Evolutionary conservation across 306 rosid species (phyloP).

Genomic region (Acacia confusa): DNA sequence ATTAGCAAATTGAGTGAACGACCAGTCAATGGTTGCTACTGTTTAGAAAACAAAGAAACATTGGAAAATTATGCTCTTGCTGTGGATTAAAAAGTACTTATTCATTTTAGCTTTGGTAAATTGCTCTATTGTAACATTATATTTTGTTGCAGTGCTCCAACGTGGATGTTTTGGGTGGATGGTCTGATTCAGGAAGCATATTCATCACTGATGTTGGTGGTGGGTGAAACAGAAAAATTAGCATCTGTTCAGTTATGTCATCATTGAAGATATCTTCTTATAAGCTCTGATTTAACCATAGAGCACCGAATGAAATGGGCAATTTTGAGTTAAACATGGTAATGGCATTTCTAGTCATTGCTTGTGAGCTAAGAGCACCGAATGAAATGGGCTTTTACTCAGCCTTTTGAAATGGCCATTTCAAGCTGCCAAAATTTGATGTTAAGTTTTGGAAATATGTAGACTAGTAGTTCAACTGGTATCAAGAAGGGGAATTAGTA

Average conservation of each 20-base stretch:
- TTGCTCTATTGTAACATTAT: slow-evolving; percentile 25
- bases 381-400: slow-evolving; percentile 16
- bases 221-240: slow-evolving; percentile 15
- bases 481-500: slow-evolving; percentile 1
- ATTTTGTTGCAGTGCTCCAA: slow-evolving; percentile 60
- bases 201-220: slow-evolving; percentile 62
- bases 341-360: slow-evolving; percentile 18
- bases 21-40: background rate
- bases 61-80: background rate
- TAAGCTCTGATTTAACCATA: background rate
- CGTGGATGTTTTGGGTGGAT: slow-evolving; percentile 84
- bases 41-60: background rate
- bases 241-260: slow-evolving; percentile 16
- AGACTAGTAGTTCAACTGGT: slow-evolving; percentile 20
- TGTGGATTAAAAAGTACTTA: background rate
- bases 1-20: background rate
- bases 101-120: background rate
- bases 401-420: slow-evolving; percentile 5
- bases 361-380: slow-evolving; percentile 4
- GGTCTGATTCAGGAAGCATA: slow-evolving; percentile 88
- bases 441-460: slow-evolving; percentile 3
- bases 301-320: too few species aligned
- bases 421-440: slow-evolving; percentile 6
- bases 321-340: background rate
- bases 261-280: slow-evolving; percentile 12